Base-by-base conservation (phyloP, 1,284 basidiomycete species). In the Trichosporon sp. region DNA sequence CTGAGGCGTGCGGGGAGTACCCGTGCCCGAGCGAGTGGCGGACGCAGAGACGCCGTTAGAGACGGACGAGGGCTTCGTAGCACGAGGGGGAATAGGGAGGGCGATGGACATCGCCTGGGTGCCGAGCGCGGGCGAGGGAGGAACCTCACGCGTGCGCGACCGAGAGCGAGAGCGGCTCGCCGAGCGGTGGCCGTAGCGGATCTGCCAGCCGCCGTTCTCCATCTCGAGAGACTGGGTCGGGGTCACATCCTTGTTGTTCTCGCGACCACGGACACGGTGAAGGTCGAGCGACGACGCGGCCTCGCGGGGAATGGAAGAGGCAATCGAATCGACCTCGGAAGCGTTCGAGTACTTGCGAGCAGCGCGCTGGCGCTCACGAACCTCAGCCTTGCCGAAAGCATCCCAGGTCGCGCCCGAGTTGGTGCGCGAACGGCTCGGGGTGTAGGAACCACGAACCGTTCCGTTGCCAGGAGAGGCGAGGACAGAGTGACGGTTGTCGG, bases 151-250 rank as follows among this genome's bases (percentile, higher is more conserved):
- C 7, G 68, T 63, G 29, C 68, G 66, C 29, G 64, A 56, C 32
- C 60, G 62, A 3, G 32, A 35, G 3, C 60, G 29, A 15, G 64
- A 65, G 8, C 42, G 53, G 27, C 34, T 32, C 21, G 21, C 62
- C 34, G 21, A 34, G 29, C 53, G 32, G 15, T 32, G 27, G 9
- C 51, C 35, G 68, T 79, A 79, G 60, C 73, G 74, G 69, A 80
- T 74, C 69, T 76, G 75, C 80, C 80, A 81, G 25, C 73, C 70
- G 12, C 76, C 74, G 25, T 75, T 72, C 44, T 75, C 73, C 42
- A 73, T 67, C 62, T 79, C 76, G 27, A 81, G 72, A 21, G 72
- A 75, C 72, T 80, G 78, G 68, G 74, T 78, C 23, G 80, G 80
- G 2, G 80, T 81, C 65, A 58, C 70, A 56, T 76, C 70, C 60